A percentile compares a stretch with the other conserved stretches of the same genome.
Conservation (phyloP, 805 yeast genomes). For the Yarrowia phangngaensis region DNA sequence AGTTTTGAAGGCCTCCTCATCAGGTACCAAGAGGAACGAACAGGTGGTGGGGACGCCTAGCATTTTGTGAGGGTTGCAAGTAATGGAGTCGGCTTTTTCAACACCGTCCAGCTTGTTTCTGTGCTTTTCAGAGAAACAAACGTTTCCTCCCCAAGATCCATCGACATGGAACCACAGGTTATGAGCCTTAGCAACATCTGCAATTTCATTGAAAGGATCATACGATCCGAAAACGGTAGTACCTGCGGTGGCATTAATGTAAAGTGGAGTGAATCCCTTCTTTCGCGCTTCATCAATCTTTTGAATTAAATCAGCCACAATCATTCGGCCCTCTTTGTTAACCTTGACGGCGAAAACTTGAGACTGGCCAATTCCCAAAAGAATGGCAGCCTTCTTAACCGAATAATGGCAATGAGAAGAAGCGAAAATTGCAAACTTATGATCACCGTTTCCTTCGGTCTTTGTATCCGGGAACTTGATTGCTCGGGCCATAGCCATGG, state of each 20-base stretch:
- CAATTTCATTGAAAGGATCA: conserved; percentile 60
- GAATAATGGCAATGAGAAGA: conserved; percentile 74
- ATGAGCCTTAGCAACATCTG: conserved; percentile 51
- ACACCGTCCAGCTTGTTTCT: conserved; percentile 52
- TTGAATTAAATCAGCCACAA: conserved; percentile 45
- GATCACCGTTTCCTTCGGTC: conserved; percentile 49
- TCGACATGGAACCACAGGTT: conserved; percentile 78
- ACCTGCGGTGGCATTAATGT: conserved; percentile 81
- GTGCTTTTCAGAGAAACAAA: conserved; percentile 56
- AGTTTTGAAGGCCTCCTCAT: conserved; percentile 58
- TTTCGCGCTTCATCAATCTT: conserved; percentile 45
- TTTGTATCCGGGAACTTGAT: conserved; percentile 66
- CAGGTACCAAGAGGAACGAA: conserved; percentile 70
- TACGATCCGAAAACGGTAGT: conserved; percentile 84
- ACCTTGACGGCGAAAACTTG: conserved; percentile 63
- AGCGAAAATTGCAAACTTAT: conserved; percentile 65
- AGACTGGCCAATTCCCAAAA: conserved; percentile 64
- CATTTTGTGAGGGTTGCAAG: conserved; percentile 83
- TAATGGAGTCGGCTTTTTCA: conserved; percentile 67
- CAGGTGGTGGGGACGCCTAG: conserved; percentile 72
- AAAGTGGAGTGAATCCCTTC: conserved; percentile 67
- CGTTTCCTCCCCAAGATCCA: conserved; percentile 91
- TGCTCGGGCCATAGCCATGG: conserved; percentile 72
- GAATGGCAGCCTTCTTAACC: conserved; percentile 74
- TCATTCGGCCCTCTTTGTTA: conserved; percentile 54